Conservation (phyloP, 2,329 filamentous ascomycete genomes). For the Hymenoscyphus scutula region DNA sequence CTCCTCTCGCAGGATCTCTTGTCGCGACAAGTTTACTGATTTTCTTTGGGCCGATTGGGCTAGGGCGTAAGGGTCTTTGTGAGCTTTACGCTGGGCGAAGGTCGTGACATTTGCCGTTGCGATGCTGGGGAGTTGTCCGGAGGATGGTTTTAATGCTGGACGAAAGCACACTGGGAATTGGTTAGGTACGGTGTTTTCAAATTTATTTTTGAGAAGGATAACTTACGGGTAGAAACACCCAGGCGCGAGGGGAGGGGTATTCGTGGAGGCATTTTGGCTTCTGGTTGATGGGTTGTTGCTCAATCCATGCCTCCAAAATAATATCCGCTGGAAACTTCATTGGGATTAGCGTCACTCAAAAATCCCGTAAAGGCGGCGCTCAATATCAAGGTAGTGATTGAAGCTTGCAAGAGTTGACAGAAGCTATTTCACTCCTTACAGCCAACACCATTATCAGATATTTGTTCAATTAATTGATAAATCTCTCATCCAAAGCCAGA, state of each 20-base stretch:
- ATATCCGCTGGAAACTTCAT: conserved; percentile 8
- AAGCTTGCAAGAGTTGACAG: too few relatives aligned
- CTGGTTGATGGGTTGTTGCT: not conserved
- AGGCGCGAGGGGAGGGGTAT: conserved; percentile 60
- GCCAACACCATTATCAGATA: too few relatives aligned
- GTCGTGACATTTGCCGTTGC: conserved; percentile 62
- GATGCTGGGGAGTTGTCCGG: conserved; percentile 54
- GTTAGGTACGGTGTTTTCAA: not conserved
- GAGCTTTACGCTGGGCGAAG: conserved; percentile 60
- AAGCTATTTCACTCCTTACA: too few relatives aligned
- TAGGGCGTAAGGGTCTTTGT: conserved; percentile 78
- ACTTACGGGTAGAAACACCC: conserved; percentile 58
- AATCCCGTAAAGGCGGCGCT: not conserved
- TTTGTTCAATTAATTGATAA: too few relatives aligned
- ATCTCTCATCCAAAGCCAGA: too few relatives aligned
- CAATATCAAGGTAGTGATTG: too few relatives aligned
- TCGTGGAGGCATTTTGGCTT: conserved; percentile 61
- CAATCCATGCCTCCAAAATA: not conserved
- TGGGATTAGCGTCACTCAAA: conserved; percentile 4
- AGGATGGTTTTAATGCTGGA: conserved; percentile 46
- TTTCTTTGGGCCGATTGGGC: conserved; percentile 81
- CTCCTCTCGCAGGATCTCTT: conserved; percentile 63
- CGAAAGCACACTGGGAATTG: conserved; percentile 56
- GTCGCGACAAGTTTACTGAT: conserved; percentile 75
- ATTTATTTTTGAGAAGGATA: not conserved